These are phyloP conservation scores for Agrocybe pediades DNA, from an alignment of 768 basidiomycete species.

Conservation along the genomic window DNA sequence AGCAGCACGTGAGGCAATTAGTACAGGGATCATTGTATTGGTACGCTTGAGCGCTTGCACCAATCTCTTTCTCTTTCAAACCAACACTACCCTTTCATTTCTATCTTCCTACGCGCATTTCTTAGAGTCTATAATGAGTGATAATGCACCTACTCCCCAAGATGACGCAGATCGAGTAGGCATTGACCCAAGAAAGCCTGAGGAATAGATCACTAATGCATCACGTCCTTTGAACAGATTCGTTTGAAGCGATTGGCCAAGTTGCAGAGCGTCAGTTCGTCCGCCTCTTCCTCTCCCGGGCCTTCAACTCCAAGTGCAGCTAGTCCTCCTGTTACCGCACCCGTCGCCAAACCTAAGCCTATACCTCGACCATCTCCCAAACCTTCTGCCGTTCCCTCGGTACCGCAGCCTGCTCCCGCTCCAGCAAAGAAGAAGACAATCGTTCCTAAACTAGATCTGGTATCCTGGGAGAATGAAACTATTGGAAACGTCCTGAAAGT, in stretches of 20 bases:
- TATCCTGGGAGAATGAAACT: constrained; percentile 74
- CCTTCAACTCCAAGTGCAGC: constrained; percentile 24
- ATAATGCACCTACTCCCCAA: constrained; percentile 51
- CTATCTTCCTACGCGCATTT: neutral
- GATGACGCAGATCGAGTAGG: constrained; percentile 83
- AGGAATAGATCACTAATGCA: neutral
- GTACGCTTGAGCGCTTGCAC: neutral
- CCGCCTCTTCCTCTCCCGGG: constrained; percentile 35
- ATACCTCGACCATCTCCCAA: constrained; percentile 29
- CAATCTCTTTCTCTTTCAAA: neutral
- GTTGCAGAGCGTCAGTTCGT: constrained; percentile 50
- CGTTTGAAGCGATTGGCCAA: constrained; percentile 90
- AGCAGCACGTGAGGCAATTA: constrained; percentile 9
- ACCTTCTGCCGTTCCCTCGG: constrained; percentile 25
- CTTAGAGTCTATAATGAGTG: constrained; percentile 33
- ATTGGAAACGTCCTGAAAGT: constrained; percentile 72
- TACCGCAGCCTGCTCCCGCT: constrained; percentile 32
- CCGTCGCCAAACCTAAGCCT: constrained; percentile 33
- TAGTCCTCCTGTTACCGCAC: constrained; percentile 20
- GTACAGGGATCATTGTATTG: neutral
- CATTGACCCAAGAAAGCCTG: constrained; percentile 3
- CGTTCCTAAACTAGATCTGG: constrained; percentile 50
- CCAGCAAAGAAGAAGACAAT: constrained; percentile 52
- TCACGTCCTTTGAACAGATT: constrained; percentile 55
- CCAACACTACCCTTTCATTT: neutral